Evolutionary conservation across 768 basidiomycete species (phyloP).

Genomic region (Mycena amicta): DNA sequence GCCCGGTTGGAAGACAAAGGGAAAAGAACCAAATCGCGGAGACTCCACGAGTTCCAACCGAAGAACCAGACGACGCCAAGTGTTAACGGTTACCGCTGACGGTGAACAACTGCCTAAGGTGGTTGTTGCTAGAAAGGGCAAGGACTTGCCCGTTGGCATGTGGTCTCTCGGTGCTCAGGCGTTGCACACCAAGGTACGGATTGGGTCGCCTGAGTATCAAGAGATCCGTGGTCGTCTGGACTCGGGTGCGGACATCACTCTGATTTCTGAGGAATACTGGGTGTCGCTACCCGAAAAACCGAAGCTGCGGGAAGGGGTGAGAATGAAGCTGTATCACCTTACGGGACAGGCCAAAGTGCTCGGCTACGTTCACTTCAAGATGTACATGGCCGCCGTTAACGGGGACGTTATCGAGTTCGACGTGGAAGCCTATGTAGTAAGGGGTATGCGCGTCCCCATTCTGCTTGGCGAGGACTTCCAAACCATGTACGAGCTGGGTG

Average conservation of each 20-base stretch:
- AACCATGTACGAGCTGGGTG: slow-evolving; percentile 22
- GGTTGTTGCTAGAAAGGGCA: neutral
- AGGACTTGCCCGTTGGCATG: neutral
- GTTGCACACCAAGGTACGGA: slow-evolving; percentile 4
- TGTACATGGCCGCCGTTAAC: neutral
- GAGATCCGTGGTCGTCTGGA: slow-evolving; percentile 6
- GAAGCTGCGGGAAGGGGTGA: slow-evolving; percentile 2
- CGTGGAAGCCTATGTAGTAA: slow-evolving; percentile 29
- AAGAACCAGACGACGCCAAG: neutral
- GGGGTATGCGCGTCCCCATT: slow-evolving; percentile 29
- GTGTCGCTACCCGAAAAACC: neutral
- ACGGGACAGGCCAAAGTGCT: slow-evolving; percentile 17
- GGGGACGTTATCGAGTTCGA: slow-evolving; percentile 15
- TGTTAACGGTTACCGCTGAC: neutral
- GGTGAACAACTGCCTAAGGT: neutral
- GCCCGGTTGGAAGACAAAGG: neutral
- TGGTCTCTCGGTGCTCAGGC: slow-evolving; percentile 4
- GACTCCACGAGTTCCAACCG: neutral
- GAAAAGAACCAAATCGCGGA: neutral
- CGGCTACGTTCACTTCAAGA: slow-evolving; percentile 18
- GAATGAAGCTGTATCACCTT: slow-evolving; percentile 16
- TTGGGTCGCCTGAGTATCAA: neutral
- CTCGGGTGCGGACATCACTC: slow-evolving; percentile 18
- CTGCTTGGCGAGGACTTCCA: slow-evolving; percentile 35
- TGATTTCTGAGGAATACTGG: slow-evolving; percentile 18